These are phyloP conservation scores for Xylariomycetidae sp. DNA, from an alignment of 2,329 filamentous ascomycete species.

Conservation along the genomic window DNA sequence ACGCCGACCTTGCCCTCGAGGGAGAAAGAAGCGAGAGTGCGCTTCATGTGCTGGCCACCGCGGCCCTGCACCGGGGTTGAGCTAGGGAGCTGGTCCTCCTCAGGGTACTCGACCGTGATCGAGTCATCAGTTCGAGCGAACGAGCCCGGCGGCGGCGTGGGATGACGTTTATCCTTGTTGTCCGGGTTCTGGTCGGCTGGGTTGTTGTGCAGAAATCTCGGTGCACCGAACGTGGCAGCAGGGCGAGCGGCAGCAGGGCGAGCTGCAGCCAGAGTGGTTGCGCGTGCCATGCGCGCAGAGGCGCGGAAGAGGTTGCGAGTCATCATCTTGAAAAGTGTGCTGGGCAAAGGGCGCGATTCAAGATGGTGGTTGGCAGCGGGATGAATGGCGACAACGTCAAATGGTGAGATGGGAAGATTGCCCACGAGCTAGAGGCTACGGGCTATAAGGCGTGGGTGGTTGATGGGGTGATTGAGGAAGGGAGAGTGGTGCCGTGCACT, in stretches of 20 bases:
- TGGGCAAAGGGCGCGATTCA: no score
- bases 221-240: not conserved
- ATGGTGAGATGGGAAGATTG: no score
- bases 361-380: no score
- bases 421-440: no score
- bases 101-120: constrained; percentile 73
- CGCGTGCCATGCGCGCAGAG: constrained; percentile 11
- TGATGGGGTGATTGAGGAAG: no score
- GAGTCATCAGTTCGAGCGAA: constrained; percentile 76
- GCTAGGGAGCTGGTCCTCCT: constrained; percentile 65
- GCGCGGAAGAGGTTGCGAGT: constrained; percentile 15
- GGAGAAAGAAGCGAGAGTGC: constrained; percentile 80
- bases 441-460: no score
- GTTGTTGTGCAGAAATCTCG: constrained; percentile 18
- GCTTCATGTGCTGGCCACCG: constrained; percentile 75
- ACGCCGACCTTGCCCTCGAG: constrained; percentile 77
- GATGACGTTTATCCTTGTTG: constrained; percentile 23
- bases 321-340: constrained; percentile 11
- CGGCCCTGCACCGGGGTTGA: constrained; percentile 67
- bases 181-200: constrained; percentile 15
- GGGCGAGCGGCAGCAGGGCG: constrained; percentile 11
- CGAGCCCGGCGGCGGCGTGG: constrained; percentile 43
- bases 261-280: constrained; percentile 7
- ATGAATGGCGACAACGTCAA: no score
- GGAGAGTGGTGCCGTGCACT: no score